Base-by-base conservation (phyloP, 768 basidiomycete species). In the Daedalea quercina region DNA sequence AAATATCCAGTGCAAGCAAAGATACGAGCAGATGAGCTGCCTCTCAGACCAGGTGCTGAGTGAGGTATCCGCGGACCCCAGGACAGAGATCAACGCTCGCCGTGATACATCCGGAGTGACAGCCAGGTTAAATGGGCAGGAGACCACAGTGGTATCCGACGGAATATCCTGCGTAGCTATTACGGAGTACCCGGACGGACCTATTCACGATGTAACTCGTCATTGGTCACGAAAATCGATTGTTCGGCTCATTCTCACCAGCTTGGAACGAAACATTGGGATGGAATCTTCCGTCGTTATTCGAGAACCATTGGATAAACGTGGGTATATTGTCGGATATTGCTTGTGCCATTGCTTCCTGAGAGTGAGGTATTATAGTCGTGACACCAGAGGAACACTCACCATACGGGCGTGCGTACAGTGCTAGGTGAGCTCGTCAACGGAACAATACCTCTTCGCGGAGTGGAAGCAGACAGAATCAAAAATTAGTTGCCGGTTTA, bases 21-120 rank as follows among this genome's bases (percentile, higher is more conserved):
- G 58, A 63, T 92, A 92, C 1, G 76, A 69, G 54, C 78, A 79
- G 33, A 90, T 81, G 61, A 82, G 75, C 65, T 90, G 85, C 12
- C 85, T 73, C 60, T 82, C 83, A 15, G 76, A 70, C 80, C 81
- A 84, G 17, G 56, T 54, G n/a, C 67, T 63, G 57, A 70, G 44
- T 46, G 7, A 50, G 9, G 6, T 51, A 47, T 9, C 47, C 50
- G 3, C 53, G 58, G 11, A 60, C 62, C 13, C 55, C 52, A 84
- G 59, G 17, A 84, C 41, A 0, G 59, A 34, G n/a, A 59, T 54
- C 23, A 90, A 60, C 0, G 80, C 78, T 0, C 58, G 54, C 47
- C 65, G 63, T 2, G 84, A 73, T 0, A 72, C 40, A 26, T 75
- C 66, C n/a, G 75, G 73, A 0, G 87, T 87, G 55, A 91, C 76